A percentile compares a stretch with the other conserved stretches of the same genome.
Evolutionary conservation across 495 filamentous ascomycete genomes (phyloP).

Genomic region (Neurospora discreta): DNA sequence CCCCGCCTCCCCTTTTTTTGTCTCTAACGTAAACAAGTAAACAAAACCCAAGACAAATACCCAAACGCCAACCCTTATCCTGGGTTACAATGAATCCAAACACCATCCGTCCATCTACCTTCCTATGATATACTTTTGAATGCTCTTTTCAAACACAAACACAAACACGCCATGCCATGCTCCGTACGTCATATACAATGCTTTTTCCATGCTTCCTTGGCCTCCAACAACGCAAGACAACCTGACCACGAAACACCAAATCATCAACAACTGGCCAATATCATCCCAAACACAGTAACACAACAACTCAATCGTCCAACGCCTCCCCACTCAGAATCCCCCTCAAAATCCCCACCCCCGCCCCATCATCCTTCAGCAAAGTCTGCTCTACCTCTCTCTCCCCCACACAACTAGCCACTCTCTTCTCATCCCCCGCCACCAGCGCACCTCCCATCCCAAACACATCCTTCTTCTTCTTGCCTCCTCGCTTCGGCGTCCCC

Average conservation of each 20-base stretch:
- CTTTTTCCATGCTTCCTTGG: not conserved
- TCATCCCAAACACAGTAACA: not conserved
- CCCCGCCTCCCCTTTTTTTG: not conserved
- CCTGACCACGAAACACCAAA: not conserved
- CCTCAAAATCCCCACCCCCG: constrained; percentile 46
- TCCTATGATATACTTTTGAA: not conserved
- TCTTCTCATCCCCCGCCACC: constrained; percentile 48
- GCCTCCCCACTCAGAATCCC: constrained; percentile 43
- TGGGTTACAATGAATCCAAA: not conserved
- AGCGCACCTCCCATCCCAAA: constrained; percentile 25
- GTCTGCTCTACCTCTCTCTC: constrained; percentile 64
- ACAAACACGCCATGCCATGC: constrained; percentile 8
- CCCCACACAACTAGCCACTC: constrained; percentile 64
- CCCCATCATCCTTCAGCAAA: constrained; percentile 42
- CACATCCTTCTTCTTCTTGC: constrained; percentile 18
- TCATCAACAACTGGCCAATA: not conserved
- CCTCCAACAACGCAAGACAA: not conserved
- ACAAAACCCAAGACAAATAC: not conserved
- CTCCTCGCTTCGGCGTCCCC: constrained; percentile 31
- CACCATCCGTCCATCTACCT: not conserved
- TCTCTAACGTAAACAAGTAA: not conserved
- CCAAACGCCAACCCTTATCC: not conserved
- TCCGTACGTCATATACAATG: not conserved
- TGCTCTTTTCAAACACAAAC: too few relatives aligned
- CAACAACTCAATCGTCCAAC: constrained; percentile 25